Evolutionary conservation across 257 asterid species (phyloP).

Genomic region (Solanum chaucha): DNA sequence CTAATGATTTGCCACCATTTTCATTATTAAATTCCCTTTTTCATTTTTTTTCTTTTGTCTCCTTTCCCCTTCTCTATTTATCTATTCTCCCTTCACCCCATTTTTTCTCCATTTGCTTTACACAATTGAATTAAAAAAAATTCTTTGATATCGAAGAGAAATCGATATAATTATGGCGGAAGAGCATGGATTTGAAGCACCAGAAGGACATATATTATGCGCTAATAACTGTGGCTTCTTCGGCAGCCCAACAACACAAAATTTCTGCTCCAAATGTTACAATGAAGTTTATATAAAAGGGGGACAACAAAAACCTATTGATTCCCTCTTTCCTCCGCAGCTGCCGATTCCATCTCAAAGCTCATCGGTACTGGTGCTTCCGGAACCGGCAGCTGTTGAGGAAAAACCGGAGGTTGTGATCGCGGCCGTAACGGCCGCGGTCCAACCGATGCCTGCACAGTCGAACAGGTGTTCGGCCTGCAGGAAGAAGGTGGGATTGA

Average conservation of each 20-base stretch:
- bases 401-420: background rate
- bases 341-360: background rate
- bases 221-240: constrained; percentile 77
- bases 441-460: constrained; percentile 16
- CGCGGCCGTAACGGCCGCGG: background rate
- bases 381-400: background rate
- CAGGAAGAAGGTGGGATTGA: constrained; percentile 73
- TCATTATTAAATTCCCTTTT: constrained; percentile 7
- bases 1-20: constrained; percentile 10
- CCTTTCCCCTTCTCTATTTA: constrained; percentile 11
- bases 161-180: constrained; percentile 48
- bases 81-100: constrained; percentile 7
- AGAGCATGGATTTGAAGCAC: constrained; percentile 67
- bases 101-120: background rate
- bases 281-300: constrained; percentile 30
- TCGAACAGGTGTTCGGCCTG: constrained; percentile 54
- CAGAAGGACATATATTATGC: constrained; percentile 75
- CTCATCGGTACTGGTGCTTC: background rate
- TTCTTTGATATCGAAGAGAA: background rate
- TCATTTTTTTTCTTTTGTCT: constrained; percentile 4
- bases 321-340: constrained; percentile 9
- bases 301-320: constrained; percentile 13
- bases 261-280: constrained; percentile 74
- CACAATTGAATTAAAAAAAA: background rate
- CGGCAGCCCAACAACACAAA: constrained; percentile 72